A percentile compares a stretch with the other conserved stretches of the same genome.
Conservation (phyloP, 1,284 basidiomycete genomes). For the Laetiporus sulphureus region DNA sequence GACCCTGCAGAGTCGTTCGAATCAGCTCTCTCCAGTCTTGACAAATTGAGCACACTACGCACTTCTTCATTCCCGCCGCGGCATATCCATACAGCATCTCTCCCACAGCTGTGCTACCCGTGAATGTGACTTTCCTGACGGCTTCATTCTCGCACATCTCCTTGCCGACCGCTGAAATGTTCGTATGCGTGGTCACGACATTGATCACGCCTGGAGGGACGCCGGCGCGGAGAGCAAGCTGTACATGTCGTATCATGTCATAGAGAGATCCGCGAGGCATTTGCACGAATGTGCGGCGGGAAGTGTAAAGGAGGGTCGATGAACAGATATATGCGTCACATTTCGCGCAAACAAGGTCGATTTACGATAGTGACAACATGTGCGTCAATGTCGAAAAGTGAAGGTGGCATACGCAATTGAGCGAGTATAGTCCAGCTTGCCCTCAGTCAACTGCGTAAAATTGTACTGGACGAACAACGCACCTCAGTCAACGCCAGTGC, state of each 20-base stretch:
- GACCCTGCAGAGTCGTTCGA: conserved; percentile 42
- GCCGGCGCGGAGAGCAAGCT: conserved; percentile 84
- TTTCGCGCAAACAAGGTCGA: background rate
- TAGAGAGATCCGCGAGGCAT: too few relatives aligned
- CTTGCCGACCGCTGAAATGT: conserved; percentile 77
- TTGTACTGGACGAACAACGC: conserved; percentile 9
- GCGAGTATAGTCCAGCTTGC: too few relatives aligned
- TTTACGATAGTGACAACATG: too few relatives aligned
- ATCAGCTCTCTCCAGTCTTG: too few relatives aligned
- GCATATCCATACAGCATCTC: conserved; percentile 85
- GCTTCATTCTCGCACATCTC: conserved; percentile 72
- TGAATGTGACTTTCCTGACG: conserved; percentile 91
- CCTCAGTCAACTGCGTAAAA: too few relatives aligned
- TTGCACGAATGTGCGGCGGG: too few relatives aligned
- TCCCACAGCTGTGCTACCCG: conserved; percentile 88
- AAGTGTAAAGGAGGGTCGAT: too few relatives aligned
- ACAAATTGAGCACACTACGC: conserved; percentile 13
- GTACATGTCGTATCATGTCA: too few relatives aligned
- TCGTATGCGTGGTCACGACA: conserved; percentile 82
- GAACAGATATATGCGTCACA: background rate
- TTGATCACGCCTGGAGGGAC: conserved; percentile 95
- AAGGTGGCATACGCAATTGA: too few relatives aligned
- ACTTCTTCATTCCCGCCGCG: conserved; percentile 89
- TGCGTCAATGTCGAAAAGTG: too few relatives aligned
- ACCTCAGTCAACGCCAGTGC: conserved; percentile 85